A percentile compares a stretch with the other conserved stretches of the same genome.
These are phyloP conservation scores for Penicillium paxilli DNA, from an alignment of 495 filamentous ascomycete species.

Conservation along the genomic window DNA sequence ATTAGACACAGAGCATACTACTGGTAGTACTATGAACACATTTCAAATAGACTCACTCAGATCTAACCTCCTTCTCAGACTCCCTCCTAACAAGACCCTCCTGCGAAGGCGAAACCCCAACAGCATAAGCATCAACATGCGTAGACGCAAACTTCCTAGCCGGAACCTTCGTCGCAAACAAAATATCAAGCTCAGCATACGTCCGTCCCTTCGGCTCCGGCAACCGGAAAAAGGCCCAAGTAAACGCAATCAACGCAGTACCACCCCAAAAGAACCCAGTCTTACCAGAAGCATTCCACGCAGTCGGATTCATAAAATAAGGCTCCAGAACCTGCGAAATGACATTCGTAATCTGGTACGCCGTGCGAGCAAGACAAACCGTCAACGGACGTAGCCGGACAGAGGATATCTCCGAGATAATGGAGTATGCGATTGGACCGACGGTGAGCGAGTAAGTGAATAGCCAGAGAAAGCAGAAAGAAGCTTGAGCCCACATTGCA, in stretches of 20 bases:
- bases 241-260: slow-evolving; percentile 60
- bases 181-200: slow-evolving; percentile 66
- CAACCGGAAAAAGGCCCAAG: slow-evolving; percentile 69
- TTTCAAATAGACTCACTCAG: too few relatives aligned
- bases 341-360: slow-evolving; percentile 66
- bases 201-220: slow-evolving; percentile 66
- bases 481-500: slow-evolving; percentile 39
- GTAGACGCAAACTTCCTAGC: slow-evolving; percentile 63
- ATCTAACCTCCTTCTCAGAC: slow-evolving; percentile 5
- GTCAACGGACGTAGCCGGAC: slow-evolving; percentile 68
- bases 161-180: slow-evolving; percentile 58
- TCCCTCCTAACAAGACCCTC: slow-evolving; percentile 17
- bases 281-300: slow-evolving; percentile 66
- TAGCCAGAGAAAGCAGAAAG: slow-evolving; percentile 65
- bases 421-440: slow-evolving; percentile 70
- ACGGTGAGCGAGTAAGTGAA: slow-evolving; percentile 68
- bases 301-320: slow-evolving; percentile 67
- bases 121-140: slow-evolving; percentile 56
- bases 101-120: slow-evolving; percentile 12
- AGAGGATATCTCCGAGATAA: slow-evolving; percentile 70
- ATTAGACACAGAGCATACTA: too few relatives aligned
- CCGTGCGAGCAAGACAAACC: slow-evolving; percentile 59
- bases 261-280: slow-evolving; percentile 71
- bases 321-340: slow-evolving; percentile 64
- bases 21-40: too few relatives aligned